These are phyloP conservation scores for Mallotus japonicus DNA, from an alignment of 441 rosid genomes.

Conservation along the genomic window DNA sequence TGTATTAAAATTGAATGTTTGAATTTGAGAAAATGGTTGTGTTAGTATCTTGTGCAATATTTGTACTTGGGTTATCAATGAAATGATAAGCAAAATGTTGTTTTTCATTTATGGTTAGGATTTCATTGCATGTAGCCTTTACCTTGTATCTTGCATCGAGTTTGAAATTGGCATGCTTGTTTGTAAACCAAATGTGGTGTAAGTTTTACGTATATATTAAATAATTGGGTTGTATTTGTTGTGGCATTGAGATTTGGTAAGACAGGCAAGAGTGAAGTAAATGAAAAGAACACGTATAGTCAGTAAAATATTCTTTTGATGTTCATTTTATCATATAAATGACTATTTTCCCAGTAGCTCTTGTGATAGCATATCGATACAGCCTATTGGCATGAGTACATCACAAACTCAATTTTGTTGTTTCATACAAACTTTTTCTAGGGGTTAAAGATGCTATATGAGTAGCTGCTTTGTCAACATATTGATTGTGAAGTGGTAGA, in stretches of 20 bases:
- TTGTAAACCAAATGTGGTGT: no score
- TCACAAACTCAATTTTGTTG: neutral
- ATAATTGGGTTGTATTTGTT: neutral
- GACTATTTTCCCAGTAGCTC: no score
- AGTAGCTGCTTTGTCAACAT: neutral
- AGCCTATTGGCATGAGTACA: neutral
- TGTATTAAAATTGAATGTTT: constrained; percentile 1
- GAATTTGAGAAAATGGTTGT: neutral
- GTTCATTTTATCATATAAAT: neutral
- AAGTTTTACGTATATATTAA: neutral
- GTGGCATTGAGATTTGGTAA: neutral
- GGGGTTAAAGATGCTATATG: neutral
- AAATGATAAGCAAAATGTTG: neutral
- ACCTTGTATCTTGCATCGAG: no score
- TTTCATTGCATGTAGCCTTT: neutral
- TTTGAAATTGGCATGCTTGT: no score
- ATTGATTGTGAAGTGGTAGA: neutral
- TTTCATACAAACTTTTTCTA: no score
- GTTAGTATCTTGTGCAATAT: neutral
- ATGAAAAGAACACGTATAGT: neutral
- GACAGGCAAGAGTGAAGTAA: neutral
- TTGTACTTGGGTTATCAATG: neutral
- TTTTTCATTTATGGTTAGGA: neutral
- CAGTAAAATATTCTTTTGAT: no score
- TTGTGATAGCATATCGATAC: neutral